These are phyloP conservation scores for Hypoxylon lenormandii DNA, from an alignment of 495 filamentous ascomycete genomes.

Conservation along the genomic window DNA sequence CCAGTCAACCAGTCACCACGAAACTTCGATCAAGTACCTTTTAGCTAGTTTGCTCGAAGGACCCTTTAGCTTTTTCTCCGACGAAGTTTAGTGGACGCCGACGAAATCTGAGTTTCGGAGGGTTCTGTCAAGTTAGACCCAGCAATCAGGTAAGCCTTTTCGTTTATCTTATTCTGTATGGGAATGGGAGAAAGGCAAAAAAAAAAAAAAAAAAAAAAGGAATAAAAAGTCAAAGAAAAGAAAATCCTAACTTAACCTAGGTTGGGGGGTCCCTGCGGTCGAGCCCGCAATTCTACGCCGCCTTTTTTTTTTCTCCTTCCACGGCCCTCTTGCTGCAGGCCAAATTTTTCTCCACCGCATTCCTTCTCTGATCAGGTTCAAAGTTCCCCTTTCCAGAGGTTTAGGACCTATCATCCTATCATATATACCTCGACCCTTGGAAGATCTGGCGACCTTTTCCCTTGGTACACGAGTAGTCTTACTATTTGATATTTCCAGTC, in stretches of 20 bases:
- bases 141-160: slow-evolving; percentile 29
- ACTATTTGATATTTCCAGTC: slow-evolving; percentile 29
- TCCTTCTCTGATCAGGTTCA: slow-evolving; percentile 36
- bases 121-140: slow-evolving; percentile 24
- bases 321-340: slow-evolving; percentile 39
- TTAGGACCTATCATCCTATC: slow-evolving; percentile 50
- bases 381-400: slow-evolving; percentile 47
- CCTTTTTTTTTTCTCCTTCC: slow-evolving; percentile 45
- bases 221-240: slow-evolving; percentile 3
- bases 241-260: slow-evolving; percentile 42
- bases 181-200: slow-evolving; percentile 27
- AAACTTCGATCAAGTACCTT: neutral
- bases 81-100: slow-evolving; percentile 15
- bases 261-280: slow-evolving; percentile 47
- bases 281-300: slow-evolving; percentile 48
- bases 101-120: slow-evolving; percentile 27
- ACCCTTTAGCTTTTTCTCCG: slow-evolving; percentile 19
- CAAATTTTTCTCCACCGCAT: slow-evolving; percentile 47
- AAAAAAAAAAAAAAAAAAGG: slow-evolving; percentile 22
- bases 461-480: slow-evolving; percentile 27
- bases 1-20: neutral
- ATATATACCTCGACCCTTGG: slow-evolving; percentile 40
- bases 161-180: slow-evolving; percentile 30
- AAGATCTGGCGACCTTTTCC: slow-evolving; percentile 27
- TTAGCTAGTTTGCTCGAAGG: no score